Evolutionary conservation across 1,139 yeast species (phyloP), one percentile per base, ranked within the genome.

Genomic region (Geotrichum fermentans): DNA sequence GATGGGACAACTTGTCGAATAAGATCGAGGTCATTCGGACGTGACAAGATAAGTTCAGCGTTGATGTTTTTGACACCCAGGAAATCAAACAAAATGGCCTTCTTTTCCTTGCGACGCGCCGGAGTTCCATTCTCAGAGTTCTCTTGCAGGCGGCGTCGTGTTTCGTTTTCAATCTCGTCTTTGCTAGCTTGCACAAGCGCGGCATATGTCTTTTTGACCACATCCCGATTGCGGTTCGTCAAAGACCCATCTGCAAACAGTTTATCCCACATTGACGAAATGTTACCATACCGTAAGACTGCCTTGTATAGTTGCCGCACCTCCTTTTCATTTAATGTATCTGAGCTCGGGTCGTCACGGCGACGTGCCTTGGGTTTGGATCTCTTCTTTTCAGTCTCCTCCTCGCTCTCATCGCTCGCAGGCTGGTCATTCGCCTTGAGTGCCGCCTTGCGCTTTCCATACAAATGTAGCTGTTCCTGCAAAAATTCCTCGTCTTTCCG

Each of bases 191-290:
- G 74, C 52, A 81, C 71, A 59, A 92, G 70, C 52, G 88, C 97
- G 32, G 78, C 73, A 63, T 83, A 88, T 1, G 90, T 82, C 58
- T 78, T 82, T 61, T 83, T 82, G 62, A 90, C 79, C 48, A 83
- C 73, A n/a, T 83, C 92, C 0, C 95, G 89, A 56, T 87, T 83
- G 61, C 90, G 85, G 62, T 84, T 83, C 13, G 96, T 82, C 46
- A 94, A 73, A 34, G 92, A 82, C 24, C 97, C 97, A 61, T 92
- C 97, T 53, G 84, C 88, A 55, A 89, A 87, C 48, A 92, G 74
- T 57, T 82, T 87, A 54, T 88, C 96, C 85, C 96, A 85, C 65
- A 79, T 79, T n/a, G 80, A 78, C 3, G 80, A 71, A 50, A 92
- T 72, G 61, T 88, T 92, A 53, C 99, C 99, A 57, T 79, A 78